Base-by-base conservation (phyloP, 805 yeast species). In the Saturnispora serradocipensis region DNA sequence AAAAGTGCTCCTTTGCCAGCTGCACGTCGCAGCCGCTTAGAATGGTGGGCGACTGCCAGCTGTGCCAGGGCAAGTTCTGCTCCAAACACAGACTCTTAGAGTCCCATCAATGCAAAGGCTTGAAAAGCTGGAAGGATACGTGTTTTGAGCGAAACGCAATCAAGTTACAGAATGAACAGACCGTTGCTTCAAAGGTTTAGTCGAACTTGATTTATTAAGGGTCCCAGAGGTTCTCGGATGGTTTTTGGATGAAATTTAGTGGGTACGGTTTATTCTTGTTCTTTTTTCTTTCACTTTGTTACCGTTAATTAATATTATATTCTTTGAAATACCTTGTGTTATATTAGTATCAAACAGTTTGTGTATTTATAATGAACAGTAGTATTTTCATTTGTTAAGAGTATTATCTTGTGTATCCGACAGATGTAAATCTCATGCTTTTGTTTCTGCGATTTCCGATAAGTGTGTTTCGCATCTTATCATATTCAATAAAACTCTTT, bases 11-110 rank as follows among this genome's bases (percentile, higher is more conserved):
- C 22, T 80, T 80, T 65, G 67, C 67, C 32, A 61, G 71, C 28
- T 88, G 96, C 68, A 72, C 76, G 20, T 74, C 84, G n/a, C 71
- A 78, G 11, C 87, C 90, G 0, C 69, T 78, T 46, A 70, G 81
- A 58, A 74, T 78, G 73, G 82, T 87, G 43, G 97, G 97, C 46
- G 89, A 84, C 65, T 88, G 97, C 67, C 77, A 81, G 50, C 85
- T 82, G 63, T 88, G 97, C 67, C 78, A 79, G 46, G 95, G 95
- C 44, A 84, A 83, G 61, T 88, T 80, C 67, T 88, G 97, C 67
- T 84, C 91, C 32, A 84, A 85, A 61, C 97, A 88, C 70, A 77
- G 97, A 52, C 72, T 88, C 51, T 73, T 89, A 69, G 97, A 88
- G 67, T 88, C 83, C 66, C 97, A 88, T 68, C 66, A 75, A 53